These are phyloP conservation scores for Hymenoscyphus fraxineus DNA, from an alignment of 2,329 filamentous ascomycete genomes.

Conservation along the genomic window DNA sequence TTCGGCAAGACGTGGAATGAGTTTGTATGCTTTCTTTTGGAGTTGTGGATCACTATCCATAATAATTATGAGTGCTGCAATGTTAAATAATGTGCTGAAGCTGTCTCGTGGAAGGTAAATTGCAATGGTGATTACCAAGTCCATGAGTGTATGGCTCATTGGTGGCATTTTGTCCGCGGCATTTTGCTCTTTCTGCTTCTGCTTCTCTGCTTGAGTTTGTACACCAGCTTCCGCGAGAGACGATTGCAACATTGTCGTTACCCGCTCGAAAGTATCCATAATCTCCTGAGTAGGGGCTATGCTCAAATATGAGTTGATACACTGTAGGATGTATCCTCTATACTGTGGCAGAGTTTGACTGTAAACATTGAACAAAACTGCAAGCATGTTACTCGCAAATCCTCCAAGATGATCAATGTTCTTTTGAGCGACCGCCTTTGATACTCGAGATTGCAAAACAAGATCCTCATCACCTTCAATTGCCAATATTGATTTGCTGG, in stretches of 20 bases:
- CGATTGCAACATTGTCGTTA: constrained; percentile 76
- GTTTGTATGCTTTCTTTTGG: constrained; percentile 98
- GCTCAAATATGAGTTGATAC: constrained; percentile 91
- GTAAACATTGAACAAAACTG: constrained; percentile 98
- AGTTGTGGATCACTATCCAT: constrained; percentile 83
- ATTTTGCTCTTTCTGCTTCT: constrained; percentile 56
- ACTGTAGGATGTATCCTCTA: constrained; percentile 84
- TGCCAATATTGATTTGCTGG: constrained; percentile 75
- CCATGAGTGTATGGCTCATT: constrained; percentile 91
- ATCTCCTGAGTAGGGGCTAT: constrained; percentile 76
- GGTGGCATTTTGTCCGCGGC: constrained; percentile 74
- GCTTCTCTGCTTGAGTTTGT: constrained; percentile 61
- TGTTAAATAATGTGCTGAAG: constrained; percentile 79
- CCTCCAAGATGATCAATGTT: constrained; percentile 78
- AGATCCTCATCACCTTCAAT: constrained; percentile 65
- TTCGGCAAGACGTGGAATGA: constrained; percentile 84
- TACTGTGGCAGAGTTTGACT: constrained; percentile 92
- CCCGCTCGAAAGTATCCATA: constrained; percentile 81
- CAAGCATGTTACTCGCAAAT: constrained; percentile 84
- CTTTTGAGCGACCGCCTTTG: constrained; percentile 68
- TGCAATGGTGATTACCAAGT: constrained; percentile 93
- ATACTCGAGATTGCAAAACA: constrained; percentile 72
- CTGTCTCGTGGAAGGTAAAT: constrained; percentile 86
- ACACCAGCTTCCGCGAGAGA: constrained; percentile 59
- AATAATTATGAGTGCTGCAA: constrained; percentile 78